phyloP scores from a whole-genome alignment of 805 yeast genomes.

The Candida succiphila region DNA sequence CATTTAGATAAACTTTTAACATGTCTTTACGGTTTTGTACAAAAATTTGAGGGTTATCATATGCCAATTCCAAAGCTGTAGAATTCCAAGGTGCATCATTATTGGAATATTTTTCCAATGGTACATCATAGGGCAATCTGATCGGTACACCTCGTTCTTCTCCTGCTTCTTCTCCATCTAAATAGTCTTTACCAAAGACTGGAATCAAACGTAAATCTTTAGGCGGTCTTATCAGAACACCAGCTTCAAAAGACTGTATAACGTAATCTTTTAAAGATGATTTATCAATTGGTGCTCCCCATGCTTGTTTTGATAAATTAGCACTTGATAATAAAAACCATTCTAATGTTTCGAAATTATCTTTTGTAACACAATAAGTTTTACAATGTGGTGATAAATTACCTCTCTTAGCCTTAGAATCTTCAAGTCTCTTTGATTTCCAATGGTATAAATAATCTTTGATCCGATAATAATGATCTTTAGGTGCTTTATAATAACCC shows the following conservation, averaged over 20 bases:
- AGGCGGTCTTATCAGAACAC: conserved; percentile 33
- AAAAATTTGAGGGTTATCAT: background rate
- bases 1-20: background rate
- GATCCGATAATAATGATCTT: conserved; percentile 31
- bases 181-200: conserved; percentile 26
- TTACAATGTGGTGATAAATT: conserved; percentile 48
- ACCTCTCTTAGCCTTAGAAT: conserved; percentile 16
- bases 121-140: conserved; percentile 44
- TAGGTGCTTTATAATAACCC: conserved; percentile 12
- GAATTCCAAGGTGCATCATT: conserved; percentile 43
- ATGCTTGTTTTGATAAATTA: conserved; percentile 68
- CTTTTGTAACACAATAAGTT: conserved; percentile 47
- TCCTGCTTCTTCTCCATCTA: background rate
- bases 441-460: conserved; percentile 35
- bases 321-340: conserved; percentile 74
- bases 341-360: conserved; percentile 36
- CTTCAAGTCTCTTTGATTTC: conserved; percentile 23
- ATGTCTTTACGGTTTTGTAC: background rate
- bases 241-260: conserved; percentile 41
- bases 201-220: conserved; percentile 27
- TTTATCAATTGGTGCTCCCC: conserved; percentile 48
- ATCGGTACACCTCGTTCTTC: conserved; percentile 22
- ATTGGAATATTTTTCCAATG: conserved; percentile 30
- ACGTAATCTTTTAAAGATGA: conserved; percentile 3
- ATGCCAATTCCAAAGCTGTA: conserved; percentile 7